Evolutionary conservation across 768 basidiomycete genomes (phyloP), one percentile per base, ranked within the genome.

Genomic region (Chiua virens): DNA sequence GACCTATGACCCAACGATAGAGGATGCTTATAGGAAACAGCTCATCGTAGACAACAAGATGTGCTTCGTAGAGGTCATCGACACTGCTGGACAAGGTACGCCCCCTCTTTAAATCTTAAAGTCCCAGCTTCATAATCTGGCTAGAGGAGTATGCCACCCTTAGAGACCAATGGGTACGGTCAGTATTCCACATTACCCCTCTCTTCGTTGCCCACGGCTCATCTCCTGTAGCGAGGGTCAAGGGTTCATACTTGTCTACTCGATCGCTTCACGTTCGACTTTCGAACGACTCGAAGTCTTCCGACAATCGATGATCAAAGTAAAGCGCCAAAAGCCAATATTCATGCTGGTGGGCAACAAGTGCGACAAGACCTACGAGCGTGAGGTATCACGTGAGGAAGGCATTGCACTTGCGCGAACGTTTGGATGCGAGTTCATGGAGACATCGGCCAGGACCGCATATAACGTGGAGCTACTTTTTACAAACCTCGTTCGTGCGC

Each of bases 1-100:
- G 92, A 92, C 92, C 46, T 98, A 98, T 71, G 94, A 98, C 75
- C 94, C 94, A 50, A 98, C 94, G 61, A 98, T 98, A 82, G 94
- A 98, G 74, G 94, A 97, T 70, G 93, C 93, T 56, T 97, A 98
- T 74, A 82, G 94, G 63, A 96, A 95, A 71, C 92, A 94, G 68
- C 81, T 94, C 61, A 85, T 94, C 50, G 92, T 97, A 57, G 94
- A 96, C 72, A 92, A 93, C 67, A 82, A 86, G 61, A 94, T 94
- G 84, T 95, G 92, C 73, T 89, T 94, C 69, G 83, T 98, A 58
- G 94, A 98, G 71, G 92, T 98, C 56, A 90, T 98, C 69, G 94
- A 98, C 73, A 97, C 95, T 61, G 95, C 95, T 44, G 94, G 94
- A 27, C 94, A 98, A 84, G 93, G 93, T 94, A 64, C 56, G 83